These are phyloP conservation scores for Pisolithus orientalis DNA, from an alignment of 768 basidiomycete genomes.

Conservation along the genomic window DNA sequence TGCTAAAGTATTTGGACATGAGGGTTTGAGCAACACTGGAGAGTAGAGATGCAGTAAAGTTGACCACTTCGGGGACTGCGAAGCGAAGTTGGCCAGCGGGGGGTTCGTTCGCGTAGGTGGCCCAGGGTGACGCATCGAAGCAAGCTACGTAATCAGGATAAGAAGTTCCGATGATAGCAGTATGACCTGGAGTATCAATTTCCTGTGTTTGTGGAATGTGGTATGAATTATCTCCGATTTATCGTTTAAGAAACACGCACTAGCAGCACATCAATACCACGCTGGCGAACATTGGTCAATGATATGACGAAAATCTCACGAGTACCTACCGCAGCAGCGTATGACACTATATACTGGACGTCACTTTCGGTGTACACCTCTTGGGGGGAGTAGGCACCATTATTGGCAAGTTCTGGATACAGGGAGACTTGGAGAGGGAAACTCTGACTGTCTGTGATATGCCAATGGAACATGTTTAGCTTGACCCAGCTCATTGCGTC, in stretches of 20 bases:
- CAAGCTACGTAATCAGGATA: slow-evolving; percentile 78
- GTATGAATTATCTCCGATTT: not conserved
- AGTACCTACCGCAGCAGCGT: slow-evolving; percentile 60
- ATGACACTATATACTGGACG: slow-evolving; percentile 53
- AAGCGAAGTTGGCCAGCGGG: slow-evolving; percentile 81
- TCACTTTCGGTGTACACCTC: slow-evolving; percentile 51
- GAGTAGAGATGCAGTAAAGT: slow-evolving; percentile 55
- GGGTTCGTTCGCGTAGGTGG: slow-evolving; percentile 61
- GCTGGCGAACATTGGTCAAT: slow-evolving; percentile 28
- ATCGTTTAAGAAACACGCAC: slow-evolving; percentile 18
- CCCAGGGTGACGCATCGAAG: slow-evolving; percentile 48
- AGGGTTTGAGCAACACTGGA: slow-evolving; percentile 44
- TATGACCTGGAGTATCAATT: slow-evolving; percentile 83
- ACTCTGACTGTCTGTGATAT: slow-evolving; percentile 74
- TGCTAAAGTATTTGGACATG: slow-evolving; percentile 58
- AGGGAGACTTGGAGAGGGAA: slow-evolving; percentile 69
- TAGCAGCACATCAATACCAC: slow-evolving; percentile 67
- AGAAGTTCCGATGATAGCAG: slow-evolving; percentile 52
- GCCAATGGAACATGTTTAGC: slow-evolving; percentile 77
- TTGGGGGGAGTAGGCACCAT: slow-evolving; percentile 60
- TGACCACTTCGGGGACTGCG: slow-evolving; percentile 49
- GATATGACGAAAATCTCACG: not conserved
- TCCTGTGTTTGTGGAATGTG: slow-evolving; percentile 37
- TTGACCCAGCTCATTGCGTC: slow-evolving; percentile 52
- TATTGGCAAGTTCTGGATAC: slow-evolving; percentile 51